Evolutionary conservation across 805 yeast species (phyloP).

Genomic region (Myxozyma kluyveri): DNA sequence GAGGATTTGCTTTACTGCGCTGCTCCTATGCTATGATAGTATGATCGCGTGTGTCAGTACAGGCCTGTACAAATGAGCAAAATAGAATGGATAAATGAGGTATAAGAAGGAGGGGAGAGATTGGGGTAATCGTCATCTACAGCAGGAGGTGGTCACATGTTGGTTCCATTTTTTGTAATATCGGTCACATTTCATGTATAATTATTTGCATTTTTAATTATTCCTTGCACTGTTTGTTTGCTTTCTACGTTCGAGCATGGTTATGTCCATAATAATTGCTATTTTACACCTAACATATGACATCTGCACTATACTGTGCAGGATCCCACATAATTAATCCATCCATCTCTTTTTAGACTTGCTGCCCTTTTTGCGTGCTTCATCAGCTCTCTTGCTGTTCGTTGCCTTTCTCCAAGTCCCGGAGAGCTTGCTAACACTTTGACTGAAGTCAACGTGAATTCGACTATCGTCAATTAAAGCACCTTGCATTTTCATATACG

Average conservation of each 20-base stretch:
- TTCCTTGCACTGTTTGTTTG: not conserved
- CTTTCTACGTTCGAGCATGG: not conserved
- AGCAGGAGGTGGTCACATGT: no score
- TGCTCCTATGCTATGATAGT: no score
- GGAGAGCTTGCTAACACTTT: constrained; percentile 45
- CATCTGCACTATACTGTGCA: not conserved
- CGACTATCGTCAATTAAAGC: constrained; percentile 63
- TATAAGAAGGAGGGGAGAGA: no score
- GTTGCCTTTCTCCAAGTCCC: constrained; percentile 17
- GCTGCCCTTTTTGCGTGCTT: constrained; percentile 6
- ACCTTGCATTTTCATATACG: constrained; percentile 60
- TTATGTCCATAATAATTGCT: not conserved
- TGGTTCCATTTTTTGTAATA: no score
- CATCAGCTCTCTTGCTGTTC: constrained; percentile 15
- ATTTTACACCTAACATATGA: not conserved
- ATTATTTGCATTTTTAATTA: no score
- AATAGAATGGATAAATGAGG: no score
- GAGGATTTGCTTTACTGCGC: no score
- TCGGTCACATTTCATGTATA: no score
- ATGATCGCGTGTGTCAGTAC: no score
- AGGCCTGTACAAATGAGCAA: no score
- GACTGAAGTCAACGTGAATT: constrained; percentile 67
- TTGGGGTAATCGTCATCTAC: no score
- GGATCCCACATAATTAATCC: constrained; percentile 6
- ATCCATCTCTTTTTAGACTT: constrained; percentile 12